Evolutionary conservation across 495 filamentous ascomycete genomes (phyloP), one percentile per base, ranked within the genome.

Genomic region (Aspergillus asperescens): DNA sequence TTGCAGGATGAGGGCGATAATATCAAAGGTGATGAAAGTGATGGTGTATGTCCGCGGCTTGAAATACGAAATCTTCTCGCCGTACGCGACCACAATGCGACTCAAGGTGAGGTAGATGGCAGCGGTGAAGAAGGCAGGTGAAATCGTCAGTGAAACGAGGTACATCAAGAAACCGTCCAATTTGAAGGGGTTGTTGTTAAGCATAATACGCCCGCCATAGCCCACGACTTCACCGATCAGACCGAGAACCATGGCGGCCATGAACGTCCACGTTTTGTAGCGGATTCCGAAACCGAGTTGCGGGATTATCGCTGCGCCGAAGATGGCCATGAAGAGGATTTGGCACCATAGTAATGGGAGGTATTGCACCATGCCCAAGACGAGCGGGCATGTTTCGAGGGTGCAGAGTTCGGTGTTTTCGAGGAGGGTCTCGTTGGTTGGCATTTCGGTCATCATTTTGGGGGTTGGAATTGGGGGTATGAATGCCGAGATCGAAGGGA

Each of bases 71-170:
- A 75, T 61, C 3, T 67, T 52, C 18, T 68, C 58, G 39, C 77
- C 77, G 55, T 76, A 76, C 13, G 74, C 59, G n/a, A 68, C 68
- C 49, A 84, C 69, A 45, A 82, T 75, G 25, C 78, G 72, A 3
- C 71, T 68, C 3, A 84, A 71, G 62, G 74, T 79, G 22, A 83
- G 64, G 57, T 84, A 84, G 57, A 84, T 76, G 16, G 69, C 70
- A 7, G 79, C 81, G 22, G 73, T 67, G 50, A 83, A 60, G 57
- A 83, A 78, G 43, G 79, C 78, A 2, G 80, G 79, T 7, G 66
- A 76, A 54, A 82, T 77, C 3, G 79, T 81, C 13, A 82, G 67
- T 31, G 55, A 61, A 55, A 84, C 70, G 28, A 81, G 65, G 50
- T 78, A 75, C 22, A 67, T 75, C 5, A 69, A 48, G 46, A 65